Conservation (phyloP, 2,329 filamentous ascomycete species). For the Bipolaris cookei region DNA sequence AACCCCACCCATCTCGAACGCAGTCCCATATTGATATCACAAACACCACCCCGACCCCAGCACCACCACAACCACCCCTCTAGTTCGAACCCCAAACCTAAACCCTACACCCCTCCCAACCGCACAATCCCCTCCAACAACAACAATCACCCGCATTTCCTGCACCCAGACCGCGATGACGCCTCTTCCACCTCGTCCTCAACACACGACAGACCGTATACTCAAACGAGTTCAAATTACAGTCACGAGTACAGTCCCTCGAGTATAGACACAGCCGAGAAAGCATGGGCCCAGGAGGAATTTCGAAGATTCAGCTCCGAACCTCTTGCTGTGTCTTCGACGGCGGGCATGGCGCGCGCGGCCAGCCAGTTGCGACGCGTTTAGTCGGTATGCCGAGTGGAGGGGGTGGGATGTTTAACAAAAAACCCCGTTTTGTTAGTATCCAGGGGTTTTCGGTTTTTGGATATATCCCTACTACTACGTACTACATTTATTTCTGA, state of each 20-base stretch:
- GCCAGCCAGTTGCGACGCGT: no score
- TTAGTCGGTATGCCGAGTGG: no score
- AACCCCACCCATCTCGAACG: not conserved
- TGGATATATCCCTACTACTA: no score
- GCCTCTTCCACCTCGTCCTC: not conserved
- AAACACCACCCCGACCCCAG: not conserved
- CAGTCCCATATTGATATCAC: not conserved
- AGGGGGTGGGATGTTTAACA: no score
- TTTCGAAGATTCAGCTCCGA: slow-evolving; percentile 32
- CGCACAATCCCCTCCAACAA: no score
- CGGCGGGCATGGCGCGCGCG: no score
- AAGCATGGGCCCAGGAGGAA: slow-evolving; percentile 24
- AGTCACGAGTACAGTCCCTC: slow-evolving; percentile 13
- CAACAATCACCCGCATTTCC: no score
- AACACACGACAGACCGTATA: not conserved
- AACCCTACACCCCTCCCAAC: no score
- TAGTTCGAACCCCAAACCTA: no score
- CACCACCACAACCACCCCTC: not conserved
- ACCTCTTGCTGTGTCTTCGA: not conserved
- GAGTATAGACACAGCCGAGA: slow-evolving; percentile 21
- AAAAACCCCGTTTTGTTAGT: no score
- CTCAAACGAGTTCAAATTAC: slow-evolving; percentile 9
- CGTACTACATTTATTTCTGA: no score
- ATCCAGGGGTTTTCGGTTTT: no score
- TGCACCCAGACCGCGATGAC: not conserved